Evolutionary conservation across 2,329 filamentous ascomycete species (phyloP), one percentile per base, ranked within the genome.

Genomic region (Parafenestella ontariensis): DNA sequence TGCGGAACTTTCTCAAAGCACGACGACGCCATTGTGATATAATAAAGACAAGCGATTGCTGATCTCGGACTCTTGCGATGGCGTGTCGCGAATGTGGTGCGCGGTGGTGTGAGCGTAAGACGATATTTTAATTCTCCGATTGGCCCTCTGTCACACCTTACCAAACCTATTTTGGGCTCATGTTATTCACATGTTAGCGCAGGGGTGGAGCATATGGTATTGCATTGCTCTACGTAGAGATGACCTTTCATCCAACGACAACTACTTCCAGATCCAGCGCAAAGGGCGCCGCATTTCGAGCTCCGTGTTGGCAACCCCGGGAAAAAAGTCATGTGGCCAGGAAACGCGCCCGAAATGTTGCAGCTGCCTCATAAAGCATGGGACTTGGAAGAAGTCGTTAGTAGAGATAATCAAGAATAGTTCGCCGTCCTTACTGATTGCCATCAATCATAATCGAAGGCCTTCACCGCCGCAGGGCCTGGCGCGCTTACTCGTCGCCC

Each of bases 51-150:
- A 4, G 29, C 5, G 28, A 43, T 26, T 9, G 15, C 26, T 31
- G 9, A 18, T 15, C 4, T n/a, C 8, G 18, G 20, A 31, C 13
- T 5, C 2, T 9, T 3, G 31, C 10, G 49, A 34, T 54, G 40
- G 49, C 29, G 34, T 55, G 44, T 58, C 31, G 41, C 46, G 46
- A 48, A 56, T 48, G 56, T 61, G 52, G 58, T 51, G 23, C 50
- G 56, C 52, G 53, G 58, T 60, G 58, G 58, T 51, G 58, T 61
- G 58, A 52, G 52, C 47, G 50, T 61, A 54, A 61, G 56, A 48
- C 47, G 44, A 39, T 46, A 39, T 26, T 8, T 20, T 5, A n/a
- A 24, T 6, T 33, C 28, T 46, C 23, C 44, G 36, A 56, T 49
- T 49, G 46, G 46, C 26, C 21, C n/a, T 10, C 13, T 7, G n/a